Evolutionary conservation across 179 eudicot species (phyloP), one percentile per base, ranked within the genome.

Genomic region (Beta corolliflora): DNA sequence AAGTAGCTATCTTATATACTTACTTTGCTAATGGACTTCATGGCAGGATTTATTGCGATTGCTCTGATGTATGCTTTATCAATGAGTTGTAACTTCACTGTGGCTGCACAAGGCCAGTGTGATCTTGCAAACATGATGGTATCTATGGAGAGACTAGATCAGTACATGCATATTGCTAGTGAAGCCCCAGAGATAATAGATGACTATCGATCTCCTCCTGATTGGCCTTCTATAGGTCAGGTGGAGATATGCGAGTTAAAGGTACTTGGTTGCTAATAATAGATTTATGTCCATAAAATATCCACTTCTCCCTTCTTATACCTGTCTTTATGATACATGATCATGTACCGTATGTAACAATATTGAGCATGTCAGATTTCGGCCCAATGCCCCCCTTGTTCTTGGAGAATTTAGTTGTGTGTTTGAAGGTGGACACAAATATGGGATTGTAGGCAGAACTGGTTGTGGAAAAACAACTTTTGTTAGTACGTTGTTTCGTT

Each of bases 391-490:
- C 4, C 63, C 21, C 63, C 23, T 59, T 59, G 68, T 82, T 77
- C 77, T 77, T 60, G 0, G 15, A n/a, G n/a, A n/a, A n/a, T n/a
- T n/a, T n/a, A n/a, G n/a, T n/a, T n/a, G n/a, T n/a, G n/a, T n/a
- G n/a, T n/a, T n/a, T n/a, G 78, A 59, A 59, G 81, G 84, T 59
- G 84, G 81, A 31, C 56, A 61, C 56, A 48, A 61, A 60, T 56
- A 21, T 77, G 75, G 81, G 16, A 77, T 82, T 56, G 63, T 77
- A 45, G 77, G 81, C n/a, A 71, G 81, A 54, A 82, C 84, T 46
- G 81, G 84, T 2, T 46, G 81, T 50, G 81, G 84, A 52, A 77
- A 82, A 53, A 77, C 77, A 25, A 77, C 81, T n/a, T 77, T 77
- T 5, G 67, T 77, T 29, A 63, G 71, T 65, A 50, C 84, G 23